Conservation (phyloP, 2,329 filamentous ascomycete genomes). For the Raffaelea ambrosiae region DNA sequence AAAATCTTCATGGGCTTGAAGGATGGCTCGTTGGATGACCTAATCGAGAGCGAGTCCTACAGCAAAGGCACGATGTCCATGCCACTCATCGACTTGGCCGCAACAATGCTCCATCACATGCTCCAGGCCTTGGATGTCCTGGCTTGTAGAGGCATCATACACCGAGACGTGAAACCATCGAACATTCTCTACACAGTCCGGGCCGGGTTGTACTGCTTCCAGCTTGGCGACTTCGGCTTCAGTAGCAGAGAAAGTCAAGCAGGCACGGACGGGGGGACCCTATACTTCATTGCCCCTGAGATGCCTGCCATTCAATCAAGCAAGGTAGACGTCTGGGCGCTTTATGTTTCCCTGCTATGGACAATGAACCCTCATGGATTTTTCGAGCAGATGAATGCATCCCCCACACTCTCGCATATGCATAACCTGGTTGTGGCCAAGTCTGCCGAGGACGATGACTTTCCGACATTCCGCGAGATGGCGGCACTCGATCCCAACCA, state of each 20-base stretch:
- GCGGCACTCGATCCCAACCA: not conserved
- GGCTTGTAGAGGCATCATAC: not conserved
- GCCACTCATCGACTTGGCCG: not conserved
- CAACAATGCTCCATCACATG: not conserved
- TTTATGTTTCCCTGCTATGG: not conserved
- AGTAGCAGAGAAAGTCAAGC: not conserved
- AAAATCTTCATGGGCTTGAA: slow-evolving; percentile 1
- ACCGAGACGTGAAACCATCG: slow-evolving; percentile 3
- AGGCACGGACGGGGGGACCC: not conserved
- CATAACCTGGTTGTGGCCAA: too few species aligned
- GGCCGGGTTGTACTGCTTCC: not conserved
- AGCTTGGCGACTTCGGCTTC: slow-evolving; percentile 3
- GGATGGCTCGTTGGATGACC: not conserved
- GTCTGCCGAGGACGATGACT: not conserved
- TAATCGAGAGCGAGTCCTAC: not conserved
- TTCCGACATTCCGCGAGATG: not conserved
- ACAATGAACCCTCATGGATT: not conserved
- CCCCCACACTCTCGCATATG: too few species aligned
- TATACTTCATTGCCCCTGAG: too few species aligned
- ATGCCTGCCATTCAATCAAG: not conserved
- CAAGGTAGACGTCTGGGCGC: slow-evolving; percentile 2
- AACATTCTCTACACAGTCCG: slow-evolving; percentile 1
- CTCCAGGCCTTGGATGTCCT: slow-evolving; percentile 2
- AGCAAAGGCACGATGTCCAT: not conserved
- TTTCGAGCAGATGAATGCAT: too few species aligned